A percentile compares a stretch with the other conserved stretches of the same genome.
phyloP scores from a whole-genome alignment of 2,329 filamentous ascomycete species.

The Colletotrichum costaricense region DNA sequence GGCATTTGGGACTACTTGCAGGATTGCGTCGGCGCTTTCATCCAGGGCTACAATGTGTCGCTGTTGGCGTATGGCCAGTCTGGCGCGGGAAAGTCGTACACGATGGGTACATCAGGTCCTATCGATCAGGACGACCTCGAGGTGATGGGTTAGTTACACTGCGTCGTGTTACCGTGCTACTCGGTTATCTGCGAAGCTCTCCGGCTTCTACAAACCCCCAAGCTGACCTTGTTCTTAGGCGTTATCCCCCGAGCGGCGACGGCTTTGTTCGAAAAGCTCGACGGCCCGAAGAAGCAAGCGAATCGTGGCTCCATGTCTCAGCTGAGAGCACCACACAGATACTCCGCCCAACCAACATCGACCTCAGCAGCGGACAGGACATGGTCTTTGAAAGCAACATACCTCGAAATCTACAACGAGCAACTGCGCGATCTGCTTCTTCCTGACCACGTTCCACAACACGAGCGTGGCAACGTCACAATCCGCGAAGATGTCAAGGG shows the following conservation, averaged over 20 bases:
- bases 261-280: conserved; percentile 88
- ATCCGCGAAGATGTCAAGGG: conserved; percentile 96
- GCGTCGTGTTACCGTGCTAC: not conserved
- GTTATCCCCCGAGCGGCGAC: conserved; percentile 94
- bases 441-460: conserved; percentile 74
- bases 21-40: conserved; percentile 89
- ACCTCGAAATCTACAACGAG: conserved; percentile 98
- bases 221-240: conserved; percentile 62
- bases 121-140: conserved; percentile 77
- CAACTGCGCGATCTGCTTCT: conserved; percentile 90
- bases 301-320: conserved; percentile 80
- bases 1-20: conserved; percentile 94
- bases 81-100: conserved; percentile 97
- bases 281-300: conserved; percentile 61
- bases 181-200: not conserved
- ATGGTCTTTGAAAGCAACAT: conserved; percentile 94
- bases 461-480: conserved; percentile 82
- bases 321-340: conserved; percentile 82
- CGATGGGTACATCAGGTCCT: conserved; percentile 96
- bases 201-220: not conserved
- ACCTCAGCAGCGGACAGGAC: conserved; percentile 71
- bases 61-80: conserved; percentile 97
- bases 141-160: conserved; percentile 76
- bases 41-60: conserved; percentile 98
- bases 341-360: conserved; percentile 67